These are phyloP conservation scores for slime mould (Dictyostelium discoideum) DNA, from an alignment of 78 protist species.

Conservation along the genomic window dicty_2.7 NC_007090.3:940001-940500, in stretches of 20 bases:
- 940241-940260: conserved; percentile 99
- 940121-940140: conserved; percentile 88
- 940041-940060: conserved; percentile 95
- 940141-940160: conserved; percentile 96
- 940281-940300: conserved; percentile 92
- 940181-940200: conserved; percentile 96
- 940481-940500: conserved; percentile 94
- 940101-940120: conserved; percentile 91
- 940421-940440: conserved; percentile 98
- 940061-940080: conserved; percentile 26
- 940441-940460: conserved; percentile 95
- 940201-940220: conserved; percentile 97
- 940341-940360: conserved; percentile 96
- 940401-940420: conserved; percentile 99
- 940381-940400: conserved; percentile 96
- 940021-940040: conserved; percentile 95
- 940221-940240: conserved; percentile 99
- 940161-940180: conserved; percentile 97
- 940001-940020: conserved; percentile 89
- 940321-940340: conserved; percentile 99
- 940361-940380: conserved; percentile 83
- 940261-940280: conserved; percentile 91
- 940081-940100: conserved; percentile 87
- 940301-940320: conserved; percentile 99
- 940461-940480: conserved; percentile 95